Base-by-base conservation (phyloP, 768 basidiomycete genomes). In the Macrolepiota dolichaula region DNA sequence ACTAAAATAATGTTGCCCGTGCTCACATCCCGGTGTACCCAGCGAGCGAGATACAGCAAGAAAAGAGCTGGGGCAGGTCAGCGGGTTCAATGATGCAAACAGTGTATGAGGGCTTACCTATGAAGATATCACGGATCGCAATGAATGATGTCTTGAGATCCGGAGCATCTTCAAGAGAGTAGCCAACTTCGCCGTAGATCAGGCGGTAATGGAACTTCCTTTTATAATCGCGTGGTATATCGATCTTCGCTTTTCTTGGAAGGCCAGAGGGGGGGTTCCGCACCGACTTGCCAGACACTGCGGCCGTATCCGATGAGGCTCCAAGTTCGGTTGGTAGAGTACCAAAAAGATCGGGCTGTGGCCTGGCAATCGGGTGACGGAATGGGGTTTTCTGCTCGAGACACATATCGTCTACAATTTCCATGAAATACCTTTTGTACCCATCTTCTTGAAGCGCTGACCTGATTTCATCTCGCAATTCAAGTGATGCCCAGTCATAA, bases 121-220 rank as follows among this genome's bases (percentile, higher is more conserved):
- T 17, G 37, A 17, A 35, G 24, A 53, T 24, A 4, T 15, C 50
- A 37, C 40, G 61, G 6, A 25, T 40, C 32, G 25, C 6, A 25
- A 32, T 32, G 50, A 46, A 13, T 7, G 32, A 29, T 15, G 44
- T 38, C 27, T 15, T 29, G 29, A 32, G 29, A 57, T 75, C 72
- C 19, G 71, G 64, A 9, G 73, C 73, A 57, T 77, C 72, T 63
- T 76, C 36, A 19, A 46, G 44, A 52, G 60, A 58, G 52, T 32
- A 24, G 17, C 54, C 54, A 55, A 25, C 37, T 25, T 38, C 9
- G 29, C 52, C 17, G 9, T 53, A 53, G 52, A 53, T 15, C 17
- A 35, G 52, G 5, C 29, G 37, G 25, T 53, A 24, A 9, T 54
- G 29, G 3, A 13, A 4, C 29, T 54, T 35, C 2, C 7, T 27